Evolutionary conservation across 306 rosid species (phyloP).

Genomic region (Acacia crassicarpa): DNA sequence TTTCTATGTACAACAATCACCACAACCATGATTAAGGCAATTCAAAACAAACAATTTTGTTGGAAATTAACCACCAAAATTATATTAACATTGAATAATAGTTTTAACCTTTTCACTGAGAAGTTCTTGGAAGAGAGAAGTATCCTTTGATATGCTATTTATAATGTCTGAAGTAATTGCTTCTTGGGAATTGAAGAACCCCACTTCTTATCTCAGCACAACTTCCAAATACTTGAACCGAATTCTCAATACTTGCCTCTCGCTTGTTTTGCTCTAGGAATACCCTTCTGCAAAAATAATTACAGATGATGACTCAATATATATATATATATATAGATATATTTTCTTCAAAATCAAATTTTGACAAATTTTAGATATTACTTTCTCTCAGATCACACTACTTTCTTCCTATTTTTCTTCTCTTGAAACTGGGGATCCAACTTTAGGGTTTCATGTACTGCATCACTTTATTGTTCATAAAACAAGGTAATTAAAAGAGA

Average conservation of each 20-base stretch:
- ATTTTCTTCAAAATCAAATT: not conserved
- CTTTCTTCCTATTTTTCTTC: not conserved
- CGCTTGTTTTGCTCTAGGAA: slow-evolving; percentile 98
- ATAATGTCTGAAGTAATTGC: slow-evolving; percentile 85
- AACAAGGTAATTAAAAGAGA: slow-evolving; percentile 12
- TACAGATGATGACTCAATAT: not conserved
- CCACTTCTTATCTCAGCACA: slow-evolving; percentile 88
- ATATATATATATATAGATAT: not conserved
- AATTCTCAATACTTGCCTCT: slow-evolving; percentile 80
- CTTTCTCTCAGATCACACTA: not conserved
- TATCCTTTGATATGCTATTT: slow-evolving; percentile 79
- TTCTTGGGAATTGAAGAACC: slow-evolving; percentile 85
- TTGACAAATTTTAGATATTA: not conserved
- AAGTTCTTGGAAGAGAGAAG: slow-evolving; percentile 86
- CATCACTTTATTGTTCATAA: not conserved
- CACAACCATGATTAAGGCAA: no score
- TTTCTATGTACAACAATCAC: no score
- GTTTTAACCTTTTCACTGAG: slow-evolving; percentile 81
- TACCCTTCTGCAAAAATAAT: slow-evolving; percentile 67
- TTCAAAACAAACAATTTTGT: not conserved
- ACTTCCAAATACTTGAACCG: slow-evolving; percentile 89
- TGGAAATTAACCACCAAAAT: not conserved
- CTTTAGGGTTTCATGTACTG: slow-evolving; percentile 39
- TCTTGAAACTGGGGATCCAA: not conserved
- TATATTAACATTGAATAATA: not conserved